A percentile compares a stretch with the other conserved stretches of the same genome.
Conservation (phyloP, 768 basidiomycete genomes). For the Russula virescens region DNA sequence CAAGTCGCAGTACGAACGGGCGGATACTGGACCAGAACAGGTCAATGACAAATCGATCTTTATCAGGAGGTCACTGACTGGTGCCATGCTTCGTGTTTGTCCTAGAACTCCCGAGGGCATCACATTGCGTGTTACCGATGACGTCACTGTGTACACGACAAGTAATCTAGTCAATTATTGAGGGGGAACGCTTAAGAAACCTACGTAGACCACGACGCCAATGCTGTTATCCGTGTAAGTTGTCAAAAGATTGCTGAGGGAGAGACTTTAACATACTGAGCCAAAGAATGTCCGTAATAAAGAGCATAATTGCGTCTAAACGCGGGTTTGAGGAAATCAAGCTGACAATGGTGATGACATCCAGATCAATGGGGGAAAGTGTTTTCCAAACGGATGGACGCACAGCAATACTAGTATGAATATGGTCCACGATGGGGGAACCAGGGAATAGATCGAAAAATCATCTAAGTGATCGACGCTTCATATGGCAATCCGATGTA, state of each 20-base stretch:
- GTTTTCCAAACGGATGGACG: not conserved
- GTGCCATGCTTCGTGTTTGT: conserved; percentile 20
- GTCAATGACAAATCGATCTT: not conserved
- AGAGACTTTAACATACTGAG: conserved; percentile 14
- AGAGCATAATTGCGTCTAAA: conserved; percentile 18
- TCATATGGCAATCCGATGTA: not conserved
- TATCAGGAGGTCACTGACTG: conserved; percentile 6
- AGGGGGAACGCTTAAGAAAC: not conserved
- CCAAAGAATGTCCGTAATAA: conserved; percentile 22
- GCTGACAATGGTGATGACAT: conserved; percentile 1
- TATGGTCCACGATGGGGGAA: conserved; percentile 24
- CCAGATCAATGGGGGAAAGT: not conserved
- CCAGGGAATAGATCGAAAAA: conserved; percentile 20
- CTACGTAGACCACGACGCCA: conserved; percentile 24
- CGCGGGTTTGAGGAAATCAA: conserved; percentile 18
- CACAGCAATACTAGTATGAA: conserved; percentile 22
- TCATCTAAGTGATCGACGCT: conserved; percentile 18
- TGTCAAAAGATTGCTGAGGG: not conserved
- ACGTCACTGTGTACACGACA: conserved; percentile 15
- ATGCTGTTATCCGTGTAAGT: conserved; percentile 5
- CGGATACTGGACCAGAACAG: conserved; percentile 14
- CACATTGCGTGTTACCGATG: conserved; percentile 20
- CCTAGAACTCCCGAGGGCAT: conserved; percentile 12
- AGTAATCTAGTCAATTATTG: not conserved
- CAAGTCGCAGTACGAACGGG: conserved; percentile 24